Conservation (phyloP, 768 basidiomycete genomes). For the Collybia mongolica region DNA sequence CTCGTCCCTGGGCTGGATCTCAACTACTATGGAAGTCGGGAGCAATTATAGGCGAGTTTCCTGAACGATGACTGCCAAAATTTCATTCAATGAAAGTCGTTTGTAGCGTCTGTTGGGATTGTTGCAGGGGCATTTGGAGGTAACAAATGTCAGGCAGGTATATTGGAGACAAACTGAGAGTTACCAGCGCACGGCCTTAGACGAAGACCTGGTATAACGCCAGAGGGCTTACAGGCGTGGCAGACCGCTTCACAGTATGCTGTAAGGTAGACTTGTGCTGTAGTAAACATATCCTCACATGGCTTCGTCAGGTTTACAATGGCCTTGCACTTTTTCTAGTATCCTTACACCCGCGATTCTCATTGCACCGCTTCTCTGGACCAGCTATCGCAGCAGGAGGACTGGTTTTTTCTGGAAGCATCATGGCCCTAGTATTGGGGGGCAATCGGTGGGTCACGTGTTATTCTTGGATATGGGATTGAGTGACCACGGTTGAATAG, state of each 20-base stretch:
- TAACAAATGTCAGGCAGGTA: constrained; percentile 12
- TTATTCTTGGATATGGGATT: constrained; percentile 8
- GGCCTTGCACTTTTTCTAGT: constrained; percentile 64
- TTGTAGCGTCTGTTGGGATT: constrained; percentile 46
- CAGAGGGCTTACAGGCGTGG: constrained; percentile 59
- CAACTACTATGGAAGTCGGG: too few relatives aligned
- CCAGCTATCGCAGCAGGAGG: constrained; percentile 62
- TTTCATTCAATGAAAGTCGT: constrained; percentile 1
- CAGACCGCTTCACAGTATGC: constrained; percentile 61
- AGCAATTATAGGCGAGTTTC: too few relatives aligned
- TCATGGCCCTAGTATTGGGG: constrained; percentile 52
- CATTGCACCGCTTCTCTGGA: constrained; percentile 60
- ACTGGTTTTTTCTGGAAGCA: constrained; percentile 61
- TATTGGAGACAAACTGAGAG: neutral
- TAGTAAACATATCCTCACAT: neutral
- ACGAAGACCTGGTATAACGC: constrained; percentile 41
- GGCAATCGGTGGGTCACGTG: constrained; percentile 34
- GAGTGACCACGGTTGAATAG: constrained; percentile 13
- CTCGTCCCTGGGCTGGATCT: too few relatives aligned
- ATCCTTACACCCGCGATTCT: constrained; percentile 62
- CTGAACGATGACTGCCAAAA: neutral
- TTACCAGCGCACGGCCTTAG: constrained; percentile 53
- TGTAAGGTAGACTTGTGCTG: constrained; percentile 33
- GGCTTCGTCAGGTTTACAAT: constrained; percentile 53
- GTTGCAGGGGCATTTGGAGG: constrained; percentile 66